Conservation (phyloP, 305 asterid species). For the Andrographis paniculata region DNA sequence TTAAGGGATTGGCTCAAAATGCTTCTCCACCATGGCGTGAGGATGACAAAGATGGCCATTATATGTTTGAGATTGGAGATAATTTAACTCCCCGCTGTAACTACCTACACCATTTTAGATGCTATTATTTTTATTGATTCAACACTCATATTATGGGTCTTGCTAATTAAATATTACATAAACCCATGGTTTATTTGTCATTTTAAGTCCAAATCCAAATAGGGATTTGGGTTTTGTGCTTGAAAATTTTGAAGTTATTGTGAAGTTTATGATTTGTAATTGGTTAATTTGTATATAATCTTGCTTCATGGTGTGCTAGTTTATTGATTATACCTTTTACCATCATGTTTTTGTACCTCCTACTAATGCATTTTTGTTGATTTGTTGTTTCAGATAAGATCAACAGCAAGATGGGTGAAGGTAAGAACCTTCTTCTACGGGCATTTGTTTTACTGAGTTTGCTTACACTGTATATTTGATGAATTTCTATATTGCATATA, state of each 20-base stretch:
- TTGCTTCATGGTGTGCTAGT: too few species aligned
- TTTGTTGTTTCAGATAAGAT: slow-evolving; percentile 57
- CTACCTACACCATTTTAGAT: slow-evolving; percentile 40
- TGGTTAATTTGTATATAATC: too few species aligned
- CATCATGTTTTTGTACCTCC: too few species aligned
- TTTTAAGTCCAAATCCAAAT: too few species aligned
- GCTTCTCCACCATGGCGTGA: slow-evolving; percentile 89
- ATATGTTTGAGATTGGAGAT: slow-evolving; percentile 89
- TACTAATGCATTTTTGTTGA: background rate
- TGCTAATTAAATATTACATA: background rate
- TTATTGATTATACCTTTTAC: too few species aligned
- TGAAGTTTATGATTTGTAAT: too few species aligned
- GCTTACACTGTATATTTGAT: too few species aligned
- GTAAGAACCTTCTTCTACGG: slow-evolving; percentile 17
- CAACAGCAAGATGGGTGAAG: slow-evolving; percentile 94
- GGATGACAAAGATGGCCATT: slow-evolving; percentile 97
- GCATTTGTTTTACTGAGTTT: background rate
- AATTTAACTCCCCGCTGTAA: slow-evolving; percentile 97
- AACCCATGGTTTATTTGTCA: too few species aligned
- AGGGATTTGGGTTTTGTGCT: too few species aligned
- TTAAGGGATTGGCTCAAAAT: slow-evolving; percentile 62
- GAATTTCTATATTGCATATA: too few species aligned
- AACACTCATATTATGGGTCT: background rate
- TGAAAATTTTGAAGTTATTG: too few species aligned
- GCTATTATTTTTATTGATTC: slow-evolving; percentile 17